Conservation (phyloP, 768 basidiomycete species). For the Chalciporus piperatus region DNA sequence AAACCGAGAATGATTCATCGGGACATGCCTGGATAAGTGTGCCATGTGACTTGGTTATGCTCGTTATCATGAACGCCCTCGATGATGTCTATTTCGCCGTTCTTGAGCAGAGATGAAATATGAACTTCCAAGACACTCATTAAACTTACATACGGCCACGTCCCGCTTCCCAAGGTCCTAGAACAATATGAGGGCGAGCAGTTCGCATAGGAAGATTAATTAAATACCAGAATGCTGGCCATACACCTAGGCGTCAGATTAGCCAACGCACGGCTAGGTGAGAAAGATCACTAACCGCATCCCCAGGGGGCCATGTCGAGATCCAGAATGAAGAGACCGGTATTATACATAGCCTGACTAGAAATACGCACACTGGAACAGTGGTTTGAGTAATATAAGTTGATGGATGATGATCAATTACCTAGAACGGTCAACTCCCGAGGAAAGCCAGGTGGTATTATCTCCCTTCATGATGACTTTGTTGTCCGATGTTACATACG, state of each 20-base stretch:
- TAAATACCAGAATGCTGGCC: conserved; percentile 78
- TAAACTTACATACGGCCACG: conserved; percentile 61
- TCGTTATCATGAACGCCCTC: conserved; percentile 84
- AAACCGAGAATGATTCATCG: not conserved
- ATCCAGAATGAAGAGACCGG: conserved; percentile 83
- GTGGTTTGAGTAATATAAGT: not conserved
- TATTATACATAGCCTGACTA: conserved; percentile 59
- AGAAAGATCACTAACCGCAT: conserved; percentile 50
- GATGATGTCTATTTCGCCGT: conserved; percentile 79
- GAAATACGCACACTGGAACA: conserved; percentile 69
- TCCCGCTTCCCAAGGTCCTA: conserved; percentile 43
- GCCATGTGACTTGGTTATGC: conserved; percentile 84
- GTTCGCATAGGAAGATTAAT: not conserved
- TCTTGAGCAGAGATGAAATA: conserved; percentile 37
- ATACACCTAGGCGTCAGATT: conserved; percentile 48
- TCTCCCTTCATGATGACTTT: conserved; percentile 78
- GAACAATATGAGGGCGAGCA: not conserved
- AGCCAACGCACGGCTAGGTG: not conserved
- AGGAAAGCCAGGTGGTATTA: conserved; percentile 52
- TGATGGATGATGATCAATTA: conserved; percentile 19
- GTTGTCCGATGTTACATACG: conserved; percentile 54
- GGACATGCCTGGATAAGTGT: conserved; percentile 57
- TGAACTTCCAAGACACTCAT: not conserved
- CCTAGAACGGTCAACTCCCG: conserved; percentile 63
- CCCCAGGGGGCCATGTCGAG: conserved; percentile 84